A percentile compares a stretch with the other conserved stretches of the same genome.
Evolutionary conservation across 78 protist genomes (phyloP).

Genomic region (Chrysochromulina parva): DNA sequence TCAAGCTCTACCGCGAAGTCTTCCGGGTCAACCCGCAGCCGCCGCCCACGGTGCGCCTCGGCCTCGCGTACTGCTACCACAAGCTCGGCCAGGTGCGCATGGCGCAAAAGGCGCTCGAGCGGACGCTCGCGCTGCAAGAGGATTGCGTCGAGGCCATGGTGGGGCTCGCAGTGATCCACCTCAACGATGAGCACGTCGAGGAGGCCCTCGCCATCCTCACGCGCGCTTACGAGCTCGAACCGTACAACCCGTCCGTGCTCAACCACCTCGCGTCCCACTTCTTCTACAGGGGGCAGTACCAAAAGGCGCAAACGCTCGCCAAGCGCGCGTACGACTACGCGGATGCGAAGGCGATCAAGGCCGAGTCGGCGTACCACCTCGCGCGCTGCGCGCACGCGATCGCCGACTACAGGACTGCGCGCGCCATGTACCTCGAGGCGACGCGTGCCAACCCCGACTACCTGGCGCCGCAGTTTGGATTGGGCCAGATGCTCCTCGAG

Average conservation of each 20-base stretch:
- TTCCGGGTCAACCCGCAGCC: background rate
- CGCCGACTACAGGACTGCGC: background rate
- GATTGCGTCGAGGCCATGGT: background rate
- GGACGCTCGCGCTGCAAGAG: background rate
- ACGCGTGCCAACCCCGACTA: background rate
- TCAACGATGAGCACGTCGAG: background rate
- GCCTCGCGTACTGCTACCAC: background rate
- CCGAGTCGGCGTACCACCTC: background rate
- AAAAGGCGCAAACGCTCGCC: background rate
- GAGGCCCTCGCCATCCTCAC: background rate
- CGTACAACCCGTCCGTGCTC: background rate
- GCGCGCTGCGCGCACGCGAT: background rate
- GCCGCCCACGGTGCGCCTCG: background rate
- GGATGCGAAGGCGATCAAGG: background rate
- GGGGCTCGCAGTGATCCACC: background rate
- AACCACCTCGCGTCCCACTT: background rate
- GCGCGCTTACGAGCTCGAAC: background rate
- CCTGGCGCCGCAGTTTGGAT: background rate
- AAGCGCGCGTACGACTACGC: background rate
- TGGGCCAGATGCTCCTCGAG: background rate
- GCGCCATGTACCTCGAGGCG: background rate
- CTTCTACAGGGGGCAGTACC: background rate
- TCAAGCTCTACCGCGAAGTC: background rate
- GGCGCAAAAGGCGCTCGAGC: conserved; percentile 12
- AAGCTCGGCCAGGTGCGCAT: background rate